Evolutionary conservation across 306 rosid species (phyloP).

Genomic region (Argentina anserina): DNA sequence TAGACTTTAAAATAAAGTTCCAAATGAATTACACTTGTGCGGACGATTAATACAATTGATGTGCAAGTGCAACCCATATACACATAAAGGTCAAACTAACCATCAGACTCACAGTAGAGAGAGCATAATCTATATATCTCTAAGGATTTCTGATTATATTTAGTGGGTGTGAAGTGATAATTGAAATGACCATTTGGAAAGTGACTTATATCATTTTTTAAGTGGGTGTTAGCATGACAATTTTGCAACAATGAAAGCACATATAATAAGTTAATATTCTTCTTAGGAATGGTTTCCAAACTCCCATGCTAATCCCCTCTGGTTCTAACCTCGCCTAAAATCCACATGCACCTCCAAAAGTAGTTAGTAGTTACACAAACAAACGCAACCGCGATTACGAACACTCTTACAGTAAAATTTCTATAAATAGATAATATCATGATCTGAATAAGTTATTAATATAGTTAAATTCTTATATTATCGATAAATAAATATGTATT

Average conservation of each 20-base stretch:
- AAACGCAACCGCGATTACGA: not conserved
- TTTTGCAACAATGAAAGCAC: not conserved
- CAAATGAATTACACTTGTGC: not conserved
- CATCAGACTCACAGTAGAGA: not conserved
- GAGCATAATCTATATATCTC: not conserved
- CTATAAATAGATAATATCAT: too few species aligned
- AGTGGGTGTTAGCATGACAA: not conserved
- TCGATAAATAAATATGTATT: too few species aligned
- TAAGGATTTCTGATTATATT: not conserved
- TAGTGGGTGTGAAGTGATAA: not conserved
- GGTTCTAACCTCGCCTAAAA: not conserved
- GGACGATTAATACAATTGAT: not conserved
- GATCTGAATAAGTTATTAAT: too few species aligned
- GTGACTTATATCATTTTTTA: not conserved
- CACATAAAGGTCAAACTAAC: not conserved
- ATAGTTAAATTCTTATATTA: too few species aligned
- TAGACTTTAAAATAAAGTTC: not conserved
- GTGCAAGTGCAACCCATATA: not conserved
- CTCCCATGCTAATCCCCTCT: not conserved
- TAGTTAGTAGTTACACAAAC: not conserved
- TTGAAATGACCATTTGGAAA: too few species aligned
- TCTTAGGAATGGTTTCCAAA: not conserved
- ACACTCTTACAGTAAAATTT: not conserved
- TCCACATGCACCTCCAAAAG: not conserved
- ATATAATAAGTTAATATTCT: not conserved